A percentile compares a stretch with the other conserved stretches of the same genome.
Conservation (phyloP, 208 protist genomes). For the Trypanosoma brucei region DNA sequence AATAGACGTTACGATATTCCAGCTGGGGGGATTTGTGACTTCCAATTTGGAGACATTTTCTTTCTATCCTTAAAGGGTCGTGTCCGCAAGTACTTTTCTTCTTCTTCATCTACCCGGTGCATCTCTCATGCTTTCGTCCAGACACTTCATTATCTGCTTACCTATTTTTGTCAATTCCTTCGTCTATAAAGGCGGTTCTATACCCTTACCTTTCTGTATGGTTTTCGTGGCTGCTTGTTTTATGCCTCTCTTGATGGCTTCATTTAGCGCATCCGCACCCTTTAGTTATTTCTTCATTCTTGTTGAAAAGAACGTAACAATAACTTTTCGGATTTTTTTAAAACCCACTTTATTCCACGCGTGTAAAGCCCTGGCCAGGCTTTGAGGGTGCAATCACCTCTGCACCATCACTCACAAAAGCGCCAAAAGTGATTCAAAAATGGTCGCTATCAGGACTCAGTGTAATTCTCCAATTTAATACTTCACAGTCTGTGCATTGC, state of each 20-base stretch:
- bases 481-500: neutral
- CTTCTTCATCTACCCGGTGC: neutral
- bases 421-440: slow-evolving; percentile 7
- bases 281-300: neutral
- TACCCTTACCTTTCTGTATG: neutral
- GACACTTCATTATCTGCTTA: neutral
- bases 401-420: neutral
- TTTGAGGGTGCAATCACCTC: neutral
- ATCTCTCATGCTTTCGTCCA: neutral
- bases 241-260: neutral
- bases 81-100: slow-evolving; percentile 8
- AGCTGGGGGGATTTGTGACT: neutral
- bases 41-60: neutral
- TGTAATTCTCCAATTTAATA: neutral
- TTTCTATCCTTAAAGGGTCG: neutral
- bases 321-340: neutral
- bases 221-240: neutral
- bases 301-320: neutral
- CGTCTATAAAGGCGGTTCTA: slow-evolving; percentile 12
- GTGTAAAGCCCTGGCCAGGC: neutral
- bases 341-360: slow-evolving; percentile 17
- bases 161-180: slow-evolving; percentile 7
- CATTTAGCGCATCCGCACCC: neutral
- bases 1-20: slow-evolving; percentile 6
- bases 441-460: slow-evolving; percentile 16